A percentile compares a stretch with the other conserved stretches of the same genome.
Conservation (phyloP, 768 basidiomycete species). For the Holtermannia corniformis region DNA sequence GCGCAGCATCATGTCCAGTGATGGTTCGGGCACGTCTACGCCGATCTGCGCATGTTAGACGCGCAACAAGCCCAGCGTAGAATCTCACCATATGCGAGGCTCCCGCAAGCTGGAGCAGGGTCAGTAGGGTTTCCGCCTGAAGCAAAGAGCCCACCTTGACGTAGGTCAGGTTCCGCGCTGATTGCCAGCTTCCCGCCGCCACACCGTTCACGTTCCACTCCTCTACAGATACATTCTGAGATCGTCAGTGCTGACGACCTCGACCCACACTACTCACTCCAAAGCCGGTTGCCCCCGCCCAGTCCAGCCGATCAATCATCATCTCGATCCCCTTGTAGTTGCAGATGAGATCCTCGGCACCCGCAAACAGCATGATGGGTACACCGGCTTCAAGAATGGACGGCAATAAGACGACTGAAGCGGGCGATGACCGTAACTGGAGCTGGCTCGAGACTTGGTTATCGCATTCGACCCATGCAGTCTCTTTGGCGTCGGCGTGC, state of each 20-base stretch:
- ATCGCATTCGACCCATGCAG: constrained; percentile 82
- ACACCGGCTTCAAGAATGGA: constrained; percentile 61
- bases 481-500: constrained; percentile 66
- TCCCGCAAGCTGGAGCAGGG: constrained; percentile 60
- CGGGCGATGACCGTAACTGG: constrained; percentile 50
- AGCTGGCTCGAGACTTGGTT: constrained; percentile 58
- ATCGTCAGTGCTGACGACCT: not conserved
- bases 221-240: constrained; percentile 31
- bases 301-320: constrained; percentile 70
- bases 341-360: constrained; percentile 94
- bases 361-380: constrained; percentile 81
- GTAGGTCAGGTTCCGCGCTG: constrained; percentile 82
- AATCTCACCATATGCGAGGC: constrained; percentile 97
- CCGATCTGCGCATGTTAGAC: constrained; percentile 25
- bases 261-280: constrained; percentile 51
- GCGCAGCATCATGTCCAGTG: constrained; percentile 97
- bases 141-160: constrained; percentile 55
- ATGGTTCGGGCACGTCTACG: constrained; percentile 67
- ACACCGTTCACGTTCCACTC: constrained; percentile 56
- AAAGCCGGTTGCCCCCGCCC: constrained; percentile 76
- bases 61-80: too few species aligned
- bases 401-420: constrained; percentile 69
- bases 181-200: constrained; percentile 83
- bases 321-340: constrained; percentile 86
- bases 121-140: not conserved